Base-by-base conservation (phyloP, 192 early-diverging fungal species). In the Glomus cerebriforme region DNA sequence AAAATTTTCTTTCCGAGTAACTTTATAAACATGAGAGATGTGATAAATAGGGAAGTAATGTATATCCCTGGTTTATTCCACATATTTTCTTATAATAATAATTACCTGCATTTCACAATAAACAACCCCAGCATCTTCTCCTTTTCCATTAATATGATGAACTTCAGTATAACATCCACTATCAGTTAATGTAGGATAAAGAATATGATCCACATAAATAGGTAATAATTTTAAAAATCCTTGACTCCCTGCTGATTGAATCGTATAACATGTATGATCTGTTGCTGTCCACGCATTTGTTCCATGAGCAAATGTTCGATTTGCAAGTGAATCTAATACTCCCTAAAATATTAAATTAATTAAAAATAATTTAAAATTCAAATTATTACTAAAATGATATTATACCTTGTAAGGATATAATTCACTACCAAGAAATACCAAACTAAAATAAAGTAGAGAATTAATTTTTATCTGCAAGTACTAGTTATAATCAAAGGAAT, bases 271-370 rank as follows among this genome's bases (percentile, higher is more conserved):
- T 7, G 89, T 90, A 31, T 88, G 85, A 73, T 90, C 89, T 32
- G 84, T 82, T 81, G 85, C 88, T 17, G 90, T 91, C 90, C 90
- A 91, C 22, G 90, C 90, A 77, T 91, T 91, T 22, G 90, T 91
- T 37, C 90, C 88, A 82, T 89, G 84, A 3, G 90, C 87, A 39
- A 89, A 79, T 35, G 90, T 85, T 24, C 87, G 84, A 81, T 91
- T 91, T 19, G 90, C 90, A 47, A 91, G 81, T 22, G 85, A 83
- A 73, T 91, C 90, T n/a, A 91, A 80, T n/a, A 91, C 90, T 59
- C 90, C 90, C 86, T 89, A 73, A 29, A n/a, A 34, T 27, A 34
- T 45, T 34, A 60, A 29, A 73, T 15, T 26, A 45, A 45, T 24
- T 39, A 71, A 67, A 66, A 15, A 17, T 6, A 6, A 35, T 5